Conservation (phyloP, 176 grass and related monocot genomes). For the Olyra latifolia region DNA sequence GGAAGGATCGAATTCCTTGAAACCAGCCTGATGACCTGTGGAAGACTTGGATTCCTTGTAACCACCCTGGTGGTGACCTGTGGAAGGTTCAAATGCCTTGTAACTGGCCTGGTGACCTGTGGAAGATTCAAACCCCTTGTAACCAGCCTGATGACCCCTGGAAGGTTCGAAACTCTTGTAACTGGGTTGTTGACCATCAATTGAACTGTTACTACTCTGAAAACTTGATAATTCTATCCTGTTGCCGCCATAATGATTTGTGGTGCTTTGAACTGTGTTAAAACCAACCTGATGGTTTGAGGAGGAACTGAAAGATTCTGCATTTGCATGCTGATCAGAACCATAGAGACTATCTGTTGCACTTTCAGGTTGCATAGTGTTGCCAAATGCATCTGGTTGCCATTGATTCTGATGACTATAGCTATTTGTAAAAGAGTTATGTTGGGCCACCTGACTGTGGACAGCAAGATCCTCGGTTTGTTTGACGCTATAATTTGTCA, state of each 20-base stretch:
- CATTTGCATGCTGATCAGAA: constrained; percentile 29
- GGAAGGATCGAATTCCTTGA: constrained; percentile 28
- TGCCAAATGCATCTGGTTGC: constrained; percentile 48
- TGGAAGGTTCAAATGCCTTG: constrained; percentile 20
- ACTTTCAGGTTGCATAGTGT: constrained; percentile 43
- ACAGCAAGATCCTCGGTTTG: constrained; percentile 18
- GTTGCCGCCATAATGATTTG: constrained; percentile 24
- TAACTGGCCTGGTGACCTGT: constrained; percentile 31
- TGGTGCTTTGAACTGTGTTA: constrained; percentile 28
- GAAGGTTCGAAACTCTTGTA: constrained; percentile 41
- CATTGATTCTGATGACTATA: constrained; percentile 46
- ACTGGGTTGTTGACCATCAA: constrained; percentile 34
- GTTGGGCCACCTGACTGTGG: constrained; percentile 40
- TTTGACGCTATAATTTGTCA: not conserved
- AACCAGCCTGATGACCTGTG: constrained; percentile 24
- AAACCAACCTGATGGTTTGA: constrained; percentile 34
- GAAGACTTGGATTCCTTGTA: constrained; percentile 38
- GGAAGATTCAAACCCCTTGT: constrained; percentile 41
- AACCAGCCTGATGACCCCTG: constrained; percentile 28
- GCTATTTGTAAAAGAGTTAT: constrained; percentile 25
- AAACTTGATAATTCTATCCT: constrained; percentile 35
- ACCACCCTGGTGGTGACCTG: constrained; percentile 23
- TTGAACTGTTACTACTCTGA: constrained; percentile 39
- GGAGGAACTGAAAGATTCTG: constrained; percentile 11
- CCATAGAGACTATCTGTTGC: constrained; percentile 42